Conservation (phyloP, 2,329 filamentous ascomycete species). For the Aulographum hederae region DNA sequence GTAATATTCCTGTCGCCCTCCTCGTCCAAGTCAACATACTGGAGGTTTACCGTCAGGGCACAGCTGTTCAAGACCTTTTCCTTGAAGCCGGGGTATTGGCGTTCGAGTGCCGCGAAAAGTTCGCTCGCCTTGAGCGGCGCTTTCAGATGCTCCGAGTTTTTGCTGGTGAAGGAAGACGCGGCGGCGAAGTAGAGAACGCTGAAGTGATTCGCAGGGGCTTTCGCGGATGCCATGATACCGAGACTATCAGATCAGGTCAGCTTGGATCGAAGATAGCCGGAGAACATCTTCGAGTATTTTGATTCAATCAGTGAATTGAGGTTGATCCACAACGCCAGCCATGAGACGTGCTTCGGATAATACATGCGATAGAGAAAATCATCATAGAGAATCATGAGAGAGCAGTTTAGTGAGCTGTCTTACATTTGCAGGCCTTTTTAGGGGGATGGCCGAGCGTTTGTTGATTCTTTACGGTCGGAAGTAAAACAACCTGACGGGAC, state of each 20-base stretch:
- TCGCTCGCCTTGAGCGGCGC: constrained; percentile 45
- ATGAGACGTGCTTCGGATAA: too few relatives aligned
- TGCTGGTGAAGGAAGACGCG: constrained; percentile 52
- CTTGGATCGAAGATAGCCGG: too few relatives aligned
- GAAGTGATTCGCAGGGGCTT: constrained; percentile 47
- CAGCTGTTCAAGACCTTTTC: constrained; percentile 52
- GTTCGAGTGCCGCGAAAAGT: constrained; percentile 51
- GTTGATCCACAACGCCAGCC: too few relatives aligned
- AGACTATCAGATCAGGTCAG: too few relatives aligned
- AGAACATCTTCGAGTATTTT: not conserved
- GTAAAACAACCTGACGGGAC: too few relatives aligned
- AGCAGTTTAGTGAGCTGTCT: too few relatives aligned
- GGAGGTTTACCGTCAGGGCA: constrained; percentile 61
- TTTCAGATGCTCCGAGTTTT: constrained; percentile 43
- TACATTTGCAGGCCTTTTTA: too few relatives aligned
- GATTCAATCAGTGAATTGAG: not conserved
- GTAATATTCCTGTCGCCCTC: constrained; percentile 26
- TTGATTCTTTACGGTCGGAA: too few relatives aligned
- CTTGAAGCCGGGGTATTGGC: constrained; percentile 50
- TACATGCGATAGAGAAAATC: too few relatives aligned
- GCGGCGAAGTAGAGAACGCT: constrained; percentile 68
- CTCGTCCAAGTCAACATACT: constrained; percentile 55
- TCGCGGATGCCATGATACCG: constrained; percentile 20
- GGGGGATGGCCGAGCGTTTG: too few relatives aligned
- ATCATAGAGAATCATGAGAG: too few relatives aligned